Evolutionary conservation across 2,329 filamentous ascomycete species (phyloP), one percentile per base, ranked within the genome.

Genomic region (Talaromyces pinophilus): DNA sequence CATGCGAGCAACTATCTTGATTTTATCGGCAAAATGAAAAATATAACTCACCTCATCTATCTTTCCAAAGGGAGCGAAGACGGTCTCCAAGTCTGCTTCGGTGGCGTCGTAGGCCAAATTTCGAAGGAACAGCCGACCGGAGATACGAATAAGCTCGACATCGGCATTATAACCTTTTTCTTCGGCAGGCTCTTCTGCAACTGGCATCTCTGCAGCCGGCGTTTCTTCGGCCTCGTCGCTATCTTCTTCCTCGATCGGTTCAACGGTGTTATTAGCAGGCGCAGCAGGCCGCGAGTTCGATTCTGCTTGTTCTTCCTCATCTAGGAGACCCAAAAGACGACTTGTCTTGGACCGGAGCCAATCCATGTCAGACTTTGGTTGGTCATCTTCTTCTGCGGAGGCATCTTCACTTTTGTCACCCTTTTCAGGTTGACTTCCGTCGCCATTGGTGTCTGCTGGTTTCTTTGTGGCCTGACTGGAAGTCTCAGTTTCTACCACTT

Each of bases 271-370:
- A 38, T 67, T 65, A 25, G 67, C 67, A 59, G 69, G 30, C 33
- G 65, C 17, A n/a, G 42, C 67, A 63, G 67, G 69, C 11, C 68
- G 68, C 42, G 80, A 75, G 8, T 82, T 77, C 44, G 82, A 79
- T 3, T 78, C 77, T 28, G 74, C 76, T 62, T 75, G 73, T 68
- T 80, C 74, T 66, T 80, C 89, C 52, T 92, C 90, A 72, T 96
- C 92, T 63, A 93, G 84, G 33, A 98, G 82, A 76, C 94, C 95
- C 61, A 97, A 84, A 59, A 96, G 82, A 72, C 94, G 87, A 79
- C 90, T 97, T 15, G 93, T 98, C 71, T 91, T 88, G 69, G 91
- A 94, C 66, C 94, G 88, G 71, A 97, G 83, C 95, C 95, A 99
- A 78, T 98, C 93, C 68, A 90, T 88, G 79, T 97, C 93, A 25